Base-by-base conservation (phyloP, 441 rosid species). In the Populus hybrid region DNA sequence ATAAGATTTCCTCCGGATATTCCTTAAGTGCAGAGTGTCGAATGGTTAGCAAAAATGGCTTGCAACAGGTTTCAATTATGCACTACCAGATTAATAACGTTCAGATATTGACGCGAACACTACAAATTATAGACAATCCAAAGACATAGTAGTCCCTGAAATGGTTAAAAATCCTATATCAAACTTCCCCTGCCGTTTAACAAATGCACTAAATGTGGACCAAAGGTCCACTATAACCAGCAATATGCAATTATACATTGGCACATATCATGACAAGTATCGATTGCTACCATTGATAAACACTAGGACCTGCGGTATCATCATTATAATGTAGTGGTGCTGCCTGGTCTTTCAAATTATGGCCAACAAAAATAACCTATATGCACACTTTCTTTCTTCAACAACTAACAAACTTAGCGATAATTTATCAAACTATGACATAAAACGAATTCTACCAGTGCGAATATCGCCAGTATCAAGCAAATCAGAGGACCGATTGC, bases 401-500 rank as follows among this genome's bases (percentile, higher is more conserved):
- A 5, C n/a, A 3, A 73, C 20, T 21, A 67, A 10, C 42, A 67
- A 69, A 20, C 16, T 32, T 6, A 71, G 24, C 26, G 26, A 59
- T 16, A n/a, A 75, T 23, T n/a, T 21, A 20, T 6, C 16, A 5
- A 16, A 26, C 18, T 21, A 9, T 28, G 34, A 34, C 20, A 63
- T 1, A 12, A 12, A 3, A 38, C 28, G 34, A 28, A 6, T 26
- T 3, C 64, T 85, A 96, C 99, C 98, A 7, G 99, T 96, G 35
- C 98, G 94, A 34, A 57, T 40, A 75, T 94, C 98, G 4, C 99
- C 98, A 5, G 99, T 94, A 68, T 89, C 83, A 9, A 86, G 80
- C 75, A 93, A 84, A 85, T 96, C 98, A 18, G 97, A 88, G 74
- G 97, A 88, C 32, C 87, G 89, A 77, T 94, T 94, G 86, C 80